Evolutionary conservation across 495 filamentous ascomycete species (phyloP), one percentile per base, ranked within the genome.

Genomic region (Melanomma pulvis-pyrius): DNA sequence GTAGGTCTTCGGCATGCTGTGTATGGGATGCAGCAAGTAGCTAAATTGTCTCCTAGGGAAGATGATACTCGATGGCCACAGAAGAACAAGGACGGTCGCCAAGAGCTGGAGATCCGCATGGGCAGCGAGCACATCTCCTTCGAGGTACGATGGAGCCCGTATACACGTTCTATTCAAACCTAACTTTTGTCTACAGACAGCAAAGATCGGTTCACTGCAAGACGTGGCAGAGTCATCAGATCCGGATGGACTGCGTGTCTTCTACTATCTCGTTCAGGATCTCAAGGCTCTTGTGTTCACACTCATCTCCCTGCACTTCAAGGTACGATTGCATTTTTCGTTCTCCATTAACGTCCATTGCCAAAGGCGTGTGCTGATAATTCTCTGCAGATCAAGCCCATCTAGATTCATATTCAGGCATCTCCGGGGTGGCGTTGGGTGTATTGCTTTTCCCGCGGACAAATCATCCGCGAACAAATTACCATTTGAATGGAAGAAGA

Each of bases 61-160:
- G 94, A 98, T 74, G 96, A 99, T 73, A 88, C 86, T n/a, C 97
- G 96, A 78, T 99, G 96, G 96, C 96, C 96, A 1, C 91, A 93
- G 77, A 99, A 98, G 84, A 98, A 98, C 80, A 98, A 97, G 80
- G 96, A 99, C 74, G 96, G 96, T 46, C 86, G 93, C 56, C 96
- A 98, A 73, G 96, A 99, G 79, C 83, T 99, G 54, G 96, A 99
- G 76, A 98, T 99, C 58, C 84, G 92, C 21, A 71, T 99, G 32
- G 96, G 94, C 13, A 94, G 88, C 71, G 96, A 99, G 49, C 96
- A 99, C 74, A 98, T 98, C 69, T 96, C 92, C 0, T 99, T 99
- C 68, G 96, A 99, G 87, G 92, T 93, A 73, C 54, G 71, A 21
- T 2, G n/a, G 2, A 44, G 4, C 17, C n/a, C n/a, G n/a, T 12